Evolutionary conservation across 352 stramenopile genomes (phyloP), one percentile per base, ranked within the genome.

Genomic region (Phytophthora fragariae): DNA sequence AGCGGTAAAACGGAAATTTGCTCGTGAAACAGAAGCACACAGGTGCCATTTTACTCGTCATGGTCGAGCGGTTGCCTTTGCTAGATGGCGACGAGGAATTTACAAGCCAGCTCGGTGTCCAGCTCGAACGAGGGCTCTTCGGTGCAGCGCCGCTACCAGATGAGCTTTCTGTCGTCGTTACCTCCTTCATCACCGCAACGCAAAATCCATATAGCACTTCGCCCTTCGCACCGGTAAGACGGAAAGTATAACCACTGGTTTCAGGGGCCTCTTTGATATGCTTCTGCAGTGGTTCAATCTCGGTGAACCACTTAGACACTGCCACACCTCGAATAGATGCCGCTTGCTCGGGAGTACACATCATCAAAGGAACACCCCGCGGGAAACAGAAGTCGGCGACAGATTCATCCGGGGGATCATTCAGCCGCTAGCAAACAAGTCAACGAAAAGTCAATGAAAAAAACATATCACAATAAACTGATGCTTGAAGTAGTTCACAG

Each of bases 1-100:
- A 81, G 12, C 88, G 88, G 68, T 96, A 96, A 74, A 96, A 94
- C 10, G 89, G 89, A 54, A 94, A 96, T 35, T 96, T 96, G 82
- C 88, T 93, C 10, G 88, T 96, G 57, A 96, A 88, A 62, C 88
- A 96, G 57, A 91, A 96, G 66, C 88, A 94, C 2, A 91, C 72
- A 1, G 89, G 88, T 11, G 88, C 88, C 41, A 96, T 75, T 50
- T 64, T 70, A 5, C 50, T 71, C 24, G 62, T 75, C 66, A 66
- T 78, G 12, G 46, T 55, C 6, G 59, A 55, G 29, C 52, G 29
- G 5, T 33, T 61, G 41, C n/a, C 60, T 62, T 70, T 72, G 52
- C 47, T 74, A 0, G 70, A 75, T 5, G 58, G 37, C 7, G 68
- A 66, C 24, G 35, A 60, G 17, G 60, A 54, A 60, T 59, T 69